A percentile compares a stretch with the other conserved stretches of the same genome.
phyloP scores from a whole-genome alignment of 192 early-diverging fungal genomes.

The Paraglomus occultum region DNA sequence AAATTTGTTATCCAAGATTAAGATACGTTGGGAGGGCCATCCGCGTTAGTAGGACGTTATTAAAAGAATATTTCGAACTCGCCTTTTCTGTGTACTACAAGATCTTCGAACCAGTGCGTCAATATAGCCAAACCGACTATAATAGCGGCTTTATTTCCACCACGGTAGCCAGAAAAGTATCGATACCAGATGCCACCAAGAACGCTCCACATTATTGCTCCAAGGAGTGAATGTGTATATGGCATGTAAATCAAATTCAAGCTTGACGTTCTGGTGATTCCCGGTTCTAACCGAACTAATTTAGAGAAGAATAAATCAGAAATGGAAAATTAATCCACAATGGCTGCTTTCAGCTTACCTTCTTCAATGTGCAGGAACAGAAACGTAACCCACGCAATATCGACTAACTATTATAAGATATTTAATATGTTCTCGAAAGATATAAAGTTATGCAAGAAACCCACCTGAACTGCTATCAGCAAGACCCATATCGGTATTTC shows the following conservation, averaged over 20 bases:
- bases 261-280: neutral
- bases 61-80: neutral
- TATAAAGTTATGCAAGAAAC: neutral
- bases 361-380: slow-evolving; percentile 2
- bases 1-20: neutral
- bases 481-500: slow-evolving; percentile 6
- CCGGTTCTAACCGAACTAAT: neutral
- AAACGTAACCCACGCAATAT: neutral
- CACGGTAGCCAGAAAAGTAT: slow-evolving; percentile 1
- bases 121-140: neutral
- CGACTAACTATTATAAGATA: slow-evolving; percentile 13
- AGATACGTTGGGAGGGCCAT: neutral
- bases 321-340: neutral
- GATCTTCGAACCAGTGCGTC: slow-evolving; percentile 22
- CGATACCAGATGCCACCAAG: neutral
- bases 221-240: slow-evolving; percentile 17
- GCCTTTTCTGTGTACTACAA: slow-evolving; percentile 8
- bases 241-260: neutral
- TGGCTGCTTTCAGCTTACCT: slow-evolving; percentile 12
- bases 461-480: slow-evolving; percentile 13
- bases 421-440: neutral
- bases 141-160: neutral
- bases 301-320: neutral
- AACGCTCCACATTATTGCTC: slow-evolving; percentile 1
- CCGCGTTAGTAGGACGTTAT: neutral